Conservation (phyloP, 441 rosid genomes). For the Bruguiera hainesii region DNA sequence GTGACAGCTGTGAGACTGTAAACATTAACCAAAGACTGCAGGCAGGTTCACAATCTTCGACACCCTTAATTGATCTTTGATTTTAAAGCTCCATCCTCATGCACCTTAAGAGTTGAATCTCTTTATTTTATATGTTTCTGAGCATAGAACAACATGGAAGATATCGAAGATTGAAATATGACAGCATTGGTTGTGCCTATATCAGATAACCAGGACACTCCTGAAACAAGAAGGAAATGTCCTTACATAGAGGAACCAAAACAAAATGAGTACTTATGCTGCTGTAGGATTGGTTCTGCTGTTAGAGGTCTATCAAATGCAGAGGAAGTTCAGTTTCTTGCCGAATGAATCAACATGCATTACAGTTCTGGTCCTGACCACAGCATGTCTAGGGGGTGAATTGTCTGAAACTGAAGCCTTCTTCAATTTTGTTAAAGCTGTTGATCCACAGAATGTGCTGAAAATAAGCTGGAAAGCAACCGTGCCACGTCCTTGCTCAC, state of each 20-base stretch:
- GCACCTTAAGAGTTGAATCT: too few relatives aligned
- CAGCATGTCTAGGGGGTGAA: slow-evolving; percentile 26
- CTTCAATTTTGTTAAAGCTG: slow-evolving; percentile 26
- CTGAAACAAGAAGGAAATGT: slow-evolving; percentile 1
- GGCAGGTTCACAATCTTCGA: too few relatives aligned
- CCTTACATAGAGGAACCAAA: neutral
- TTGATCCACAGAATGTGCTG: slow-evolving; percentile 36
- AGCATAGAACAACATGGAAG: too few relatives aligned
- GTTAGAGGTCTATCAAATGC: slow-evolving; percentile 17
- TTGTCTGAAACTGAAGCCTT: slow-evolving; percentile 30
- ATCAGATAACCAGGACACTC: neutral
- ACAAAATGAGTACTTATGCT: slow-evolving; percentile 8
- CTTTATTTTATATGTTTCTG: too few relatives aligned
- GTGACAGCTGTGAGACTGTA: neutral
- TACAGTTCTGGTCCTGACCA: slow-evolving; percentile 17
- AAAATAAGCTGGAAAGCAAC: slow-evolving; percentile 12
- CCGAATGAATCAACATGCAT: slow-evolving; percentile 11
- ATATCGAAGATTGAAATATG: too few relatives aligned
- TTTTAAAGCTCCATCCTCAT: too few relatives aligned
- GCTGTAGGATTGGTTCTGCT: slow-evolving; percentile 9
- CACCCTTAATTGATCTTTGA: too few relatives aligned
- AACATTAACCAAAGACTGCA: neutral
- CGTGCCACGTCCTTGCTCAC: slow-evolving; percentile 25
- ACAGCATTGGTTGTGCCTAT: too few relatives aligned
- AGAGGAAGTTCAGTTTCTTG: slow-evolving; percentile 11